These are phyloP conservation scores for Aureobasidium sp. DNA, from an alignment of 2,329 filamentous ascomycete genomes.

Conservation along the genomic window DNA sequence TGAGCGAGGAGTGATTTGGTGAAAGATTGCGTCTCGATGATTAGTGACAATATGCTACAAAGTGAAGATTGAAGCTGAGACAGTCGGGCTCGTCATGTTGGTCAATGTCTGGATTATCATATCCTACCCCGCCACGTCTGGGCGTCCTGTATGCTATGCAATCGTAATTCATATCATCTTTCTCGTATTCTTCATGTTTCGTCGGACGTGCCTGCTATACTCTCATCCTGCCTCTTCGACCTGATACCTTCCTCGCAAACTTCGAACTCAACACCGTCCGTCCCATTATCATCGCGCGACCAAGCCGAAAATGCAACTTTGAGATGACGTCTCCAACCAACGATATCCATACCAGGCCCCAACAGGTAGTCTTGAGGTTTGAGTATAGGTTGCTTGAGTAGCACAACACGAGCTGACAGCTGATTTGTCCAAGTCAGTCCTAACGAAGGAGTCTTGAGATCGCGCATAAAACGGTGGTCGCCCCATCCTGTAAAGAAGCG, in stretches of 20 bases:
- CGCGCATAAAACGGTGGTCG: constrained; percentile 52
- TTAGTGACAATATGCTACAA: neutral
- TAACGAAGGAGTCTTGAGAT: constrained; percentile 84
- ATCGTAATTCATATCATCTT: neutral
- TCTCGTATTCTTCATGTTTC: neutral
- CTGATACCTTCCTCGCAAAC: constrained; percentile 71
- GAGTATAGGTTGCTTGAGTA: constrained; percentile 75
- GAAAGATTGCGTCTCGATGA: too few species aligned
- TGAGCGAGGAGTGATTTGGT: neutral
- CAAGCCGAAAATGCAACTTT: constrained; percentile 93
- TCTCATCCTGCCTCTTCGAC: neutral
- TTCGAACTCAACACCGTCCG: constrained; percentile 74
- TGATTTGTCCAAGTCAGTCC: constrained; percentile 95
- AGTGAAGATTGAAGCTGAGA: neutral
- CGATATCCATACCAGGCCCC: constrained; percentile 51
- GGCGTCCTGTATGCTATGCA: neutral
- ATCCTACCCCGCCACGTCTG: neutral
- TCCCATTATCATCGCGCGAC: constrained; percentile 57
- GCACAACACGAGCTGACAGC: constrained; percentile 81
- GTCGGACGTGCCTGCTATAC: neutral
- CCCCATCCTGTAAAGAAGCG: constrained; percentile 98
- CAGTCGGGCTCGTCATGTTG: too few species aligned
- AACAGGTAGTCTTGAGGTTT: constrained; percentile 42
- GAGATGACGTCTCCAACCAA: constrained; percentile 77
- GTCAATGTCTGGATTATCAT: too few species aligned